Evolutionary conservation across 495 filamentous ascomycete genomes (phyloP).

Genomic region (Aspergillus affinis): DNA sequence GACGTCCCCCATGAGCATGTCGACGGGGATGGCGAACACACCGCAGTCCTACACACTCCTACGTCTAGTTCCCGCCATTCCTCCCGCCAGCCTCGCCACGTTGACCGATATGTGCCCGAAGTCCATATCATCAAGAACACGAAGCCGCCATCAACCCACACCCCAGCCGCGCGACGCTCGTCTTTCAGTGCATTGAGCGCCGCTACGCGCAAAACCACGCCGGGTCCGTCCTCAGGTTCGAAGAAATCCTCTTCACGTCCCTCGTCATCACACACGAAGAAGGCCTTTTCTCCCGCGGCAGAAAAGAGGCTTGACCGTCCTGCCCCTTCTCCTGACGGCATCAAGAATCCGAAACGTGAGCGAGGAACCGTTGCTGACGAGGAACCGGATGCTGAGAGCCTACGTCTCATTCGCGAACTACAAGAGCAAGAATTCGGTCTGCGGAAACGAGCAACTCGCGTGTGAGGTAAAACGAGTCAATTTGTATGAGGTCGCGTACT

Average conservation of each 20-base stretch:
- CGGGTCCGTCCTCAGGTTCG: slow-evolving; percentile 28
- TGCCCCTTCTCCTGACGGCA: slow-evolving; percentile 28
- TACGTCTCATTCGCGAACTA: slow-evolving; percentile 56
- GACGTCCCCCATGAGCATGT: slow-evolving; percentile 39
- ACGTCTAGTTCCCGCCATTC: slow-evolving; percentile 51
- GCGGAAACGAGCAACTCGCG: slow-evolving; percentile 44
- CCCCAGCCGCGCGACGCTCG: slow-evolving; percentile 21
- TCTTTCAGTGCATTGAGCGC: slow-evolving; percentile 25
- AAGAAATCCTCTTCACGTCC: slow-evolving; percentile 44
- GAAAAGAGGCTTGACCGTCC: slow-evolving; percentile 35
- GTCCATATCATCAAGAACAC: slow-evolving; percentile 30
- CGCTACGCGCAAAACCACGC: slow-evolving; percentile 30
- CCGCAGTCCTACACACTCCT: slow-evolving; percentile 38
- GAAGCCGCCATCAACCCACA: slow-evolving; percentile 29
- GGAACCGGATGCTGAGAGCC: slow-evolving; percentile 51
- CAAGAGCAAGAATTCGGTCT: slow-evolving; percentile 61
- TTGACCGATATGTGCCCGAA: slow-evolving; percentile 46
- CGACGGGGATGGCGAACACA: slow-evolving; percentile 39
- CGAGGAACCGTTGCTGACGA: slow-evolving; percentile 23
- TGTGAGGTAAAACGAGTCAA: slow-evolving; percentile 12
- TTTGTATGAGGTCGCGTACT: slow-evolving; percentile 2
- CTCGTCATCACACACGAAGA: slow-evolving; percentile 47
- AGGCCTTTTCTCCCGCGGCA: slow-evolving; percentile 27
- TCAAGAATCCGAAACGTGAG: slow-evolving; percentile 32
- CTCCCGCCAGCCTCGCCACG: slow-evolving; percentile 49